phyloP scores from a whole-genome alignment of 2,329 filamentous ascomycete genomes.

The Zymoseptoria tritici region DNA sequence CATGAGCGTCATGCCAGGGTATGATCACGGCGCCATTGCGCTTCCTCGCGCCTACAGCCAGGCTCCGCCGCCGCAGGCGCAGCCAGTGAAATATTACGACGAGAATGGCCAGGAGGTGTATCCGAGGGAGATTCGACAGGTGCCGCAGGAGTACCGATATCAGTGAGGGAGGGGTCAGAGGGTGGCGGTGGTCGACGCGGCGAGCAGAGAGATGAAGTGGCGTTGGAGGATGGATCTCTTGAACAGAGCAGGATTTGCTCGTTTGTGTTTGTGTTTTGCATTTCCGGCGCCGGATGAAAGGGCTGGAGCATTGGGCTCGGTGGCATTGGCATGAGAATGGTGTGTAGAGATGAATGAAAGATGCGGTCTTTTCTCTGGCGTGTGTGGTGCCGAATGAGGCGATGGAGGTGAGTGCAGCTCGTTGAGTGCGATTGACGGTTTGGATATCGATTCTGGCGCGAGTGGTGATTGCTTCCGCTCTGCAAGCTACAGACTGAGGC shows the following conservation, averaged over 20 bases:
- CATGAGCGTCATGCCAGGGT: conserved; percentile 35
- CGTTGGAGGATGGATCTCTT: neutral
- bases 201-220: neutral
- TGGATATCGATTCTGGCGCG: neutral
- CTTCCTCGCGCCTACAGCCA: conserved; percentile 9
- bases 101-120: conserved; percentile 31
- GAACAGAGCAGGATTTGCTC: neutral
- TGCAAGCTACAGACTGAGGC: neutral
- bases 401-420: neutral
- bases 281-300: neutral
- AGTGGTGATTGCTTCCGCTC: neutral
- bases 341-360: neutral
- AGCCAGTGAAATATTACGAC: conserved; percentile 35
- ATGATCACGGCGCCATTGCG: conserved; percentile 16
- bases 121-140: conserved; percentile 21
- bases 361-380: neutral
- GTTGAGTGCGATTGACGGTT: neutral
- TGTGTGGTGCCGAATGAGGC: neutral
- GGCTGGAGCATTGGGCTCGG: neutral
- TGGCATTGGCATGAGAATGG: neutral
- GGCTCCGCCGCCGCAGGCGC: conserved; percentile 14
- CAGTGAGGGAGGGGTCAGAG: conserved; percentile 6
- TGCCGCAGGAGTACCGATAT: conserved; percentile 22
- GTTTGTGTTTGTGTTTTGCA: neutral
- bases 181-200: neutral